These are phyloP conservation scores for Trametopsis cervina DNA, from an alignment of 768 basidiomycete genomes.

Conservation along the genomic window DNA sequence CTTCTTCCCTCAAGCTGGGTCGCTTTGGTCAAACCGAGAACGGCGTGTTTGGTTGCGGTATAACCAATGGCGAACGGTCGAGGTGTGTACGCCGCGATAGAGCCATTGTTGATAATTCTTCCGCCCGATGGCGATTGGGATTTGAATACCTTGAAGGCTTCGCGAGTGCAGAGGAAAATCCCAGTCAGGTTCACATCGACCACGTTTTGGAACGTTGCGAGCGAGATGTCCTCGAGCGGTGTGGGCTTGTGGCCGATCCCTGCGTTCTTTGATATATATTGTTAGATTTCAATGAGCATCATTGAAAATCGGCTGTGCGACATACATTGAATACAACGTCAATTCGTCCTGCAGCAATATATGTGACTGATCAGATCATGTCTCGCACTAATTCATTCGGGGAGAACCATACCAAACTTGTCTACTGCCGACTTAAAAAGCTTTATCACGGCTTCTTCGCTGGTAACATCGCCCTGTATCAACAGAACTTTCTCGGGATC, in stretches of 20 bases:
- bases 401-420: constrained; percentile 42
- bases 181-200: constrained; percentile 68
- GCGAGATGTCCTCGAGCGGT: constrained; percentile 52
- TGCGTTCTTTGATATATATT: constrained; percentile 60
- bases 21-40: constrained; percentile 68
- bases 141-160: constrained; percentile 72
- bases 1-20: constrained; percentile 72
- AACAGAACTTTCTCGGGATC: constrained; percentile 31
- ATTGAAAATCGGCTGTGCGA: not conserved
- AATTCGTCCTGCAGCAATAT: constrained; percentile 40
- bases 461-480: constrained; percentile 57
- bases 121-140: constrained; percentile 67
- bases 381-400: not conserved
- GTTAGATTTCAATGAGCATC: not conserved
- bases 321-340: constrained; percentile 80
- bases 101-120: constrained; percentile 85
- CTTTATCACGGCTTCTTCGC: constrained; percentile 52
- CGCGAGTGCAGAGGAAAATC: constrained; percentile 69
- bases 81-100: constrained; percentile 64
- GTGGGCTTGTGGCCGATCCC: constrained; percentile 46
- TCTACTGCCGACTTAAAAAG: constrained; percentile 50
- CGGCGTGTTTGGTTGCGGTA: constrained; percentile 75
- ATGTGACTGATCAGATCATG: not conserved
- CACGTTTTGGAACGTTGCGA: constrained; percentile 57
- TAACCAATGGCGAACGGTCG: constrained; percentile 61